Conservation (phyloP, 2,329 filamentous ascomycete species). For the Piedraia hortae region DNA sequence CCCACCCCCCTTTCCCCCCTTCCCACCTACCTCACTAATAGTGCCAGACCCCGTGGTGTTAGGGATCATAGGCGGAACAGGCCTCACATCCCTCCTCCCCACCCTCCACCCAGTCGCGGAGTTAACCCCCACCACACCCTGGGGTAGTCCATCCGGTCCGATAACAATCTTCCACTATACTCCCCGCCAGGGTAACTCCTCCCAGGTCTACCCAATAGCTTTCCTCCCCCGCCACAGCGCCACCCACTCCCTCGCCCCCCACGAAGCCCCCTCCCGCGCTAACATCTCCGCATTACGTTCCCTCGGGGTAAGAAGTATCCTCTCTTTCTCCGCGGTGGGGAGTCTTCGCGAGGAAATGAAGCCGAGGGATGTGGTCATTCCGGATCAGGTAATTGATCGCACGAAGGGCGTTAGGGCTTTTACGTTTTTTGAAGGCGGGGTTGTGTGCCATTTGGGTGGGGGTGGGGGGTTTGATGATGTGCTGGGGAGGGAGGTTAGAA, state of each 20-base stretch:
- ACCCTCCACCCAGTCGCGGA: conserved; percentile 64
- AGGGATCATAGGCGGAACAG: conserved; percentile 42
- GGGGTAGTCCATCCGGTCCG: conserved; percentile 50
- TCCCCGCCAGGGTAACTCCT: conserved; percentile 40
- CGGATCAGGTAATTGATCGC: conserved; percentile 88
- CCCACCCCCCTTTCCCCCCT: conserved; percentile 1
- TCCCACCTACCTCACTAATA: background rate
- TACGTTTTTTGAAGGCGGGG: conserved; percentile 76
- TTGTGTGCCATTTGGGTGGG: conserved; percentile 85
- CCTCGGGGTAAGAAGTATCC: conserved; percentile 68
- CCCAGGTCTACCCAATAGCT: conserved; percentile 37
- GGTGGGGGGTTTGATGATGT: conserved; percentile 76
- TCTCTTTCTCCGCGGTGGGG: conserved; percentile 88
- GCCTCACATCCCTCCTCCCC: conserved; percentile 62
- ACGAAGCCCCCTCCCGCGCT: conserved; percentile 81
- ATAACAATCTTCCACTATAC: conserved; percentile 77
- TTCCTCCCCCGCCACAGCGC: conserved; percentile 83
- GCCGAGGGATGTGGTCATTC: conserved; percentile 87
- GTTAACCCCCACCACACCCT: conserved; percentile 55
- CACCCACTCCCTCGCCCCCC: conserved; percentile 70
- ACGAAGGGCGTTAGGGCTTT: conserved; percentile 86
- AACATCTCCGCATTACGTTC: conserved; percentile 93
- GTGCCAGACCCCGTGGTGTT: conserved; percentile 20
- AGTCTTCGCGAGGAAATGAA: conserved; percentile 77
- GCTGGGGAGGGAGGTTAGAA: conserved; percentile 48